Evolutionary conservation across 2,329 filamentous ascomycete genomes (phyloP).

Genomic region (Chaetomium strumarium): DNA sequence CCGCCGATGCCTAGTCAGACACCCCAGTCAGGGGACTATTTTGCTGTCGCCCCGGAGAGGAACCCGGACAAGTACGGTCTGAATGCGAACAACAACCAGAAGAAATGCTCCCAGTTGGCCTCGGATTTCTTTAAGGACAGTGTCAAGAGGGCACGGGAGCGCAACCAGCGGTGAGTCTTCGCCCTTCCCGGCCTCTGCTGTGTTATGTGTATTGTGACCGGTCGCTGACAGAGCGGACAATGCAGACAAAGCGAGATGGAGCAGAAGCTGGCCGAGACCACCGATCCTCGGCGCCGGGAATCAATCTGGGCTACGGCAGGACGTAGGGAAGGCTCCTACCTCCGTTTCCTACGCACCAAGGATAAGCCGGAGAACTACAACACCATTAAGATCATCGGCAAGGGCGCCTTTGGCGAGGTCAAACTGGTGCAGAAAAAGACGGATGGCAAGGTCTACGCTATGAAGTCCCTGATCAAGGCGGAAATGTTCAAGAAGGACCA

Average conservation of each 20-base stretch:
- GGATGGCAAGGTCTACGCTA: conserved; percentile 93
- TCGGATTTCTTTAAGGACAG: conserved; percentile 98
- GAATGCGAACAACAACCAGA: conserved; percentile 63
- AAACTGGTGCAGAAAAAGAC: conserved; percentile 95
- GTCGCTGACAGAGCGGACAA: conserved; percentile 1
- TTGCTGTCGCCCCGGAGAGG: conserved; percentile 73
- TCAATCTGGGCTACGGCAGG: conserved; percentile 80
- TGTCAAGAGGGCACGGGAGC: conserved; percentile 89
- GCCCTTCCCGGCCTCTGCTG: neutral
- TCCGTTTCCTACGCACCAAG: conserved; percentile 89
- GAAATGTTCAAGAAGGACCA: conserved; percentile 99
- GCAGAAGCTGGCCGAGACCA: conserved; percentile 71
- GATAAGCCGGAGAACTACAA: conserved; percentile 92
- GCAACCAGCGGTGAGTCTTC: conserved; percentile 74
- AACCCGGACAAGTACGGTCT: conserved; percentile 74
- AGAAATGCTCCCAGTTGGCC: conserved; percentile 64
- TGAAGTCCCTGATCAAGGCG: conserved; percentile 97
- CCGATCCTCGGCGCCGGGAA: conserved; percentile 69
- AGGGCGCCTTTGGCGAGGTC: conserved; percentile 97
- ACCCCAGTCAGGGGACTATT: conserved; percentile 59
- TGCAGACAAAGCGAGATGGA: conserved; percentile 86
- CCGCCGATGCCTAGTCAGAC: conserved; percentile 60
- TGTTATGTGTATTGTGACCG: neutral
- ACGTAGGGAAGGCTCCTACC: conserved; percentile 83
- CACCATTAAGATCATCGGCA: conserved; percentile 96